Evolutionary conservation across 2,329 filamentous ascomycete species (phyloP), one percentile per base, ranked within the genome.

Genomic region (Botryosphaeria dothidea): DNA sequence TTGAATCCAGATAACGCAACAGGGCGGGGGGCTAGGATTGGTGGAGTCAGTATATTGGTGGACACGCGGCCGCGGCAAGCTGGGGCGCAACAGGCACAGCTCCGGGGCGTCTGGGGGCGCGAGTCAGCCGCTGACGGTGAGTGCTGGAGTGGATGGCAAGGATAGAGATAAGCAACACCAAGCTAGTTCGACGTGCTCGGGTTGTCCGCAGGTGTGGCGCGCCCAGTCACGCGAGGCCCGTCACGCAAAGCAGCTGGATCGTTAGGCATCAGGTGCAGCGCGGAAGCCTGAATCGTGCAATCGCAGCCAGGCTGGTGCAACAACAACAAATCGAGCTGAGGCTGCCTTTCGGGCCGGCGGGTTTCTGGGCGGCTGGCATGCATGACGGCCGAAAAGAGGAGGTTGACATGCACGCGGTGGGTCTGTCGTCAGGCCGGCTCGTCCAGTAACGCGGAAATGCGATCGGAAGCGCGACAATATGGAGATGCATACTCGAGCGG

Each of bases 111-210:
- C 52, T 57, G 52, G 52, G 31, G n/a, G 56, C 25, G 56, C 56
- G 56, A 60, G 51, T 64, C 60, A 63, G 60, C 60, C 60, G 60
- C 60, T 63, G 60, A 54, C 60, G 48, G 38, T 41, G 45, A 27
- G 23, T 49, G 17, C 60, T 51, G 31, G 36, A 23, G 48, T 48
- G n/a, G 13, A 13, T 25, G 23, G 36, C 61, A 45, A 56, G 49
- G 49, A 31, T 60, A 19, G 38, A 45, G 61, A 64, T 64, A 64
- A 64, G 61, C 61, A 64, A 54, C 43, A 54, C 49, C 51, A 60
- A 58, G 54, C 54, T 27, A 57, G 36, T 29, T 19, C 31, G 34
- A 43, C 52, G 21, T 57, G 52, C 34, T 43, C 51, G 51, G 17
- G 3, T 36, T 23, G 17, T 36, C 51, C 48, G 34, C 29, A 34